phyloP scores from a whole-genome alignment of 208 protist species.

The Crithidia thermophila region DNA sequence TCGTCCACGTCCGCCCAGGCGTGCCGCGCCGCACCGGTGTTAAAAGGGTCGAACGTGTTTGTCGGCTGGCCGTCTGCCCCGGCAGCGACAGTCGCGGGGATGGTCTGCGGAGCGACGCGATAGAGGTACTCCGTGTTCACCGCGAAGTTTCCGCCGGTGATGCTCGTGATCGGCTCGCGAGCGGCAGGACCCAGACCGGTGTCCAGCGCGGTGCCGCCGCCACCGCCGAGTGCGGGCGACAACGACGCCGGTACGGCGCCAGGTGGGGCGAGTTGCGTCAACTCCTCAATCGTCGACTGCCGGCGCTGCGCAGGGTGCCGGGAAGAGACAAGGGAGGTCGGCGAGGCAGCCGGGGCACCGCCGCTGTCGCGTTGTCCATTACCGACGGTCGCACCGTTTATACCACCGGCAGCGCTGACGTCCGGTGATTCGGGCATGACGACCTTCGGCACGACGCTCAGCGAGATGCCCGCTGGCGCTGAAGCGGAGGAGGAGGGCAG shows the following conservation, averaged over 20 bases:
- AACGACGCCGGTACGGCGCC: background rate
- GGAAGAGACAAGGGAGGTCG: too few relatives aligned
- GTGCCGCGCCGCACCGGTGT: constrained; percentile 1
- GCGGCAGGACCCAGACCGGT: background rate
- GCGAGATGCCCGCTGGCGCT: background rate
- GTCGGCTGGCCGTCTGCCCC: too few relatives aligned
- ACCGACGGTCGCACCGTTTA: background rate
- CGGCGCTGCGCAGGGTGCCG: constrained; percentile 1
- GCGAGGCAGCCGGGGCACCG: background rate
- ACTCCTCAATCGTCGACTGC: constrained; percentile 33
- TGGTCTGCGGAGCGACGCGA: constrained; percentile 9
- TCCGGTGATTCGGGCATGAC: background rate
- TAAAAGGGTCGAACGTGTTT: constrained; percentile 74
- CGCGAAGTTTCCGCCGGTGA: constrained; percentile 59
- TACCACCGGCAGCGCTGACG: background rate
- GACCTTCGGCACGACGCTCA: constrained; percentile 24
- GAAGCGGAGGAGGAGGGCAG: background rate
- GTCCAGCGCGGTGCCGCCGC: background rate
- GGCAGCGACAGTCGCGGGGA: too few relatives aligned
- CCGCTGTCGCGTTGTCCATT: background rate
- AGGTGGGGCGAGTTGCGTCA: constrained; percentile 29
- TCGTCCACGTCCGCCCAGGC: constrained; percentile 63
- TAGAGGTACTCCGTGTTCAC: constrained; percentile 57
- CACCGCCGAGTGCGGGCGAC: too few relatives aligned
- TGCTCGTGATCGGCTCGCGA: constrained; percentile 42